These are phyloP conservation scores for Acanthamoeba divionensis DNA, from an alignment of 208 protist genomes.

Conservation along the genomic window DNA sequence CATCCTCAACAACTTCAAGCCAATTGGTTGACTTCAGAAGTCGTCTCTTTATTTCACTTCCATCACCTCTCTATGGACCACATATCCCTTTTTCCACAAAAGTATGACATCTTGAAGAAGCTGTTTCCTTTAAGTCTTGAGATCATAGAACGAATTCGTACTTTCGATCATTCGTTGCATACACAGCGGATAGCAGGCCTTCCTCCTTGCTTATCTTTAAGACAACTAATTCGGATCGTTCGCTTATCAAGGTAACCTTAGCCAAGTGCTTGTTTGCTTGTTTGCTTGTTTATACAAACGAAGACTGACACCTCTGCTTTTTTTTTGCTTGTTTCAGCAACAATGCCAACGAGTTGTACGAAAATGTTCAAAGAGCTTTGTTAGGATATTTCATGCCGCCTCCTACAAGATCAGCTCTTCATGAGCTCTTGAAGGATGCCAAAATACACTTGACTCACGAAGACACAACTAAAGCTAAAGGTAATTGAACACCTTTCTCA, in stretches of 20 bases:
- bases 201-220: constrained; percentile 69
- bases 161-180: constrained; percentile 3
- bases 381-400: constrained; percentile 28
- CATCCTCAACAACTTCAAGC: neutral
- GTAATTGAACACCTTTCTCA: no score
- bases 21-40: constrained; percentile 84
- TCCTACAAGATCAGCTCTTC: neutral
- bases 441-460: neutral
- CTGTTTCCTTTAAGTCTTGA: neutral
- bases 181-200: constrained; percentile 4
- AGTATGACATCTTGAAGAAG: constrained; percentile 34
- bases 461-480: no score
- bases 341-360: neutral
- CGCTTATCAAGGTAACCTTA: neutral
- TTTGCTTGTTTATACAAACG: neutral
- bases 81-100: neutral
- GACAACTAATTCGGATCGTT: constrained; percentile 66
- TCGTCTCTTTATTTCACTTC: constrained; percentile 87
- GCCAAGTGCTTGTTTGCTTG: neutral
- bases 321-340: neutral
- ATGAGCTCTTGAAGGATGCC: constrained; percentile 9
- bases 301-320: neutral
- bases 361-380: constrained; percentile 11
- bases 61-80: constrained; percentile 77
- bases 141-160: neutral